A percentile compares a stretch with the other conserved stretches of the same genome.
These are phyloP conservation scores for Aspergillus diversus DNA, from an alignment of 495 filamentous ascomycete species.

Conservation along the genomic window DNA sequence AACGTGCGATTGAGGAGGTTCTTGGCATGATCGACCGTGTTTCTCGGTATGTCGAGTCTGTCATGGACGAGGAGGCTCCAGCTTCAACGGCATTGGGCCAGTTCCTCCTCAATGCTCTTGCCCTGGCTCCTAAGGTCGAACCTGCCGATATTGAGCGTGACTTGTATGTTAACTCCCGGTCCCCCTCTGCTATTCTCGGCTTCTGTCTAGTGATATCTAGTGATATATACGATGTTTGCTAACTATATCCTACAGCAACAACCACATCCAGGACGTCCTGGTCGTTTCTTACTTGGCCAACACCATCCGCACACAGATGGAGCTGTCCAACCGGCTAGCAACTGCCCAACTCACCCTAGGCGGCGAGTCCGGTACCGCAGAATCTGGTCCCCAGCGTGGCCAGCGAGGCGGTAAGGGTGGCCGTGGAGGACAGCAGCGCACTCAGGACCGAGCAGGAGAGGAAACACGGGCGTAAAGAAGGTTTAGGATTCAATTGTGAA, in stretches of 20 bases:
- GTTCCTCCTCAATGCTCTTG: slow-evolving; percentile 88
- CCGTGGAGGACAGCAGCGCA: slow-evolving; percentile 50
- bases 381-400: slow-evolving; percentile 41
- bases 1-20: slow-evolving; percentile 81
- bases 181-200: background rate
- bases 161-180: slow-evolving; percentile 62
- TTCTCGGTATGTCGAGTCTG: slow-evolving; percentile 82
- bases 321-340: slow-evolving; percentile 90
- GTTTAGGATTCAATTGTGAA: slow-evolving; percentile 24
- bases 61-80: slow-evolving; percentile 69
- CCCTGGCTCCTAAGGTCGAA: slow-evolving; percentile 91
- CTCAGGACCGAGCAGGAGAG: slow-evolving; percentile 35
- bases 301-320: slow-evolving; percentile 98
- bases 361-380: slow-evolving; percentile 44
- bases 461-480: slow-evolving; percentile 47
- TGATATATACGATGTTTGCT: slow-evolving; percentile 48
- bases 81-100: slow-evolving; percentile 88
- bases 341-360: slow-evolving; percentile 76
- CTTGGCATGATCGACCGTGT: slow-evolving; percentile 88
- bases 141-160: slow-evolving; percentile 86
- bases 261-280: slow-evolving; percentile 97
- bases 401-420: slow-evolving; percentile 56
- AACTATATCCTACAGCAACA: slow-evolving; percentile 65
- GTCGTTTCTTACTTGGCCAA: slow-evolving; percentile 97
- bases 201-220: too few relatives aligned